Percentiles rank a stretch among this genome's conserved stretches.
These are phyloP conservation scores for Silene vulgaris DNA, from an alignment of 179 eudicot species.

Conservation along the genomic window DNA sequence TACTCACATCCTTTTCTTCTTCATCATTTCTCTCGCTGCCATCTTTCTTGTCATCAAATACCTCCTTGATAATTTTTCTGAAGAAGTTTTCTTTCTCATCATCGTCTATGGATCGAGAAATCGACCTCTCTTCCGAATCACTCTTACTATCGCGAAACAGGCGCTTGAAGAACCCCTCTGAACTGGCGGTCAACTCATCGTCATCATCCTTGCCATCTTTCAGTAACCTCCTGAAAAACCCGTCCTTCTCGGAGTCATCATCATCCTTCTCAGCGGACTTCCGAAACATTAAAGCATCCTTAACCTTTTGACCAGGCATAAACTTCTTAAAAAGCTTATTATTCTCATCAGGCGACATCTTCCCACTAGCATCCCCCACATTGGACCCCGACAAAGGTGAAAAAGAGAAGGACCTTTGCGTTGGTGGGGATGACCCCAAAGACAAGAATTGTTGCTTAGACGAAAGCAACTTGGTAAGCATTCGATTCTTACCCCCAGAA, in stretches of 20 bases:
- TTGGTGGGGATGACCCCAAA: constrained; percentile 73
- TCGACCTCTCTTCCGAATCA: constrained; percentile 61
- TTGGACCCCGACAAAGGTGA: constrained; percentile 50
- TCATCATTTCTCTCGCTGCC: constrained; percentile 37
- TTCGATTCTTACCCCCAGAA: constrained; percentile 61
- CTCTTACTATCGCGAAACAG: constrained; percentile 79
- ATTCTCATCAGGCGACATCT: constrained; percentile 69
- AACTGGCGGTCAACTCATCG: constrained; percentile 60
- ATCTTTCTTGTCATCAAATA: constrained; percentile 46
- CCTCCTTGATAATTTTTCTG: constrained; percentile 44
- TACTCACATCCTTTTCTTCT: constrained; percentile 29
- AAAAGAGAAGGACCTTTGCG: constrained; percentile 48
- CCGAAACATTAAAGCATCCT: constrained; percentile 74
- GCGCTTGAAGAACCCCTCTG: constrained; percentile 83
- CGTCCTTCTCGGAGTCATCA: constrained; percentile 73
- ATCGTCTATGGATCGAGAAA: constrained; percentile 46
- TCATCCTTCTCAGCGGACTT: constrained; percentile 77
- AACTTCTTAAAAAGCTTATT: constrained; percentile 74
- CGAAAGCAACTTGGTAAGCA: constrained; percentile 67
- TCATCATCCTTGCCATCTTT: constrained; percentile 70
- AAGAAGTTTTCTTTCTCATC: constrained; percentile 61
- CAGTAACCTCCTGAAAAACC: constrained; percentile 60
- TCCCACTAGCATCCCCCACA: constrained; percentile 59
- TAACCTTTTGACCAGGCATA: constrained; percentile 70
- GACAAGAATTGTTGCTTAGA: constrained; percentile 77